A percentile compares a stretch with the other conserved stretches of the same genome.
Evolutionary conservation across 768 basidiomycete genomes (phyloP).

Genomic region (Astraeus odoratus): DNA sequence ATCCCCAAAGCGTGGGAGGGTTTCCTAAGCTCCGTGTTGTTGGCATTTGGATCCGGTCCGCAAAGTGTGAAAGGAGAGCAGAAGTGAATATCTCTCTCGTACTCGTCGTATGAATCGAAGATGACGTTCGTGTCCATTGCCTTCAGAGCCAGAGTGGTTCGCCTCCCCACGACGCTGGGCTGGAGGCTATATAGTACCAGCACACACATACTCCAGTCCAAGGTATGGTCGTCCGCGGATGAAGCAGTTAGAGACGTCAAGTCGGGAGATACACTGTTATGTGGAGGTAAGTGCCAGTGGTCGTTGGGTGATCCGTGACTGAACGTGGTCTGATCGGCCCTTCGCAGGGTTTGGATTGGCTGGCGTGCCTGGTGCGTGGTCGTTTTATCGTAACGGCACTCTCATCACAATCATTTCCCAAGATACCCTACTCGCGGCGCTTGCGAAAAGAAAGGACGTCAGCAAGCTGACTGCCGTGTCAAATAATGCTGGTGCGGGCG

Average conservation of each 20-base stretch:
- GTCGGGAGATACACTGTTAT: constrained; percentile 71
- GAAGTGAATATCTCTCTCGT: too few relatives aligned
- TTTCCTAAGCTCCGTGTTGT: too few relatives aligned
- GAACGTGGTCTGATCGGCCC: background rate
- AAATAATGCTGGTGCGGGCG: constrained; percentile 76
- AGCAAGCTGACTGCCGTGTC: constrained; percentile 73
- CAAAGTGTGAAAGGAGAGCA: too few relatives aligned
- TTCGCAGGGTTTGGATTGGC: constrained; percentile 78
- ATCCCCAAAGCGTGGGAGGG: too few relatives aligned
- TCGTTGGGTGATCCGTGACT: background rate
- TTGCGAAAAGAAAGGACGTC: constrained; percentile 71
- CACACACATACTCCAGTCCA: constrained; percentile 31
- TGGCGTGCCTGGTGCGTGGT: constrained; percentile 68
- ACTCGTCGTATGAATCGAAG: constrained; percentile 9
- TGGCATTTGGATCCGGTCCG: too few relatives aligned
- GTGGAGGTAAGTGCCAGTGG: constrained; percentile 57
- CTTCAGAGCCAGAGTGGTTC: constrained; percentile 11
- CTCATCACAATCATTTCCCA: background rate
- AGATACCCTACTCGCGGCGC: constrained; percentile 81
- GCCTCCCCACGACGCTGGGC: constrained; percentile 8
- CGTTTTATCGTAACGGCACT: background rate
- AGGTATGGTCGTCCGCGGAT: constrained; percentile 78
- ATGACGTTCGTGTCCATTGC: constrained; percentile 12
- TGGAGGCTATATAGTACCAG: constrained; percentile 21
- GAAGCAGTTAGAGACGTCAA: constrained; percentile 80